Base-by-base conservation (phyloP, 2,329 filamentous ascomycete species). In the Byssothecium circinans region DNA sequence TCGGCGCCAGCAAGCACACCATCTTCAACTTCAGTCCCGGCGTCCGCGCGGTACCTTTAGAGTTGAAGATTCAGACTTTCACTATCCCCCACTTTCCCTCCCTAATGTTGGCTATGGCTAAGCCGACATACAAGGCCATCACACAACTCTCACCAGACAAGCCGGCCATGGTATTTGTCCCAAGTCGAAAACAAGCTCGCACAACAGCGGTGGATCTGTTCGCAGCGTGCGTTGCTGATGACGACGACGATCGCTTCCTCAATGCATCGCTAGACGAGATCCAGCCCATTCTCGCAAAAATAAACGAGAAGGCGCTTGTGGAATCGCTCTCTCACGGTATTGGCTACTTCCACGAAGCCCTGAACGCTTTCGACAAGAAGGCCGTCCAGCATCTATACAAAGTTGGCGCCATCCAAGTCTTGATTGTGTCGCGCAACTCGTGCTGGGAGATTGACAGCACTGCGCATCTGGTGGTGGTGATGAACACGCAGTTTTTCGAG, bases 21-120 rank as follows among this genome's bases (percentile, higher is more conserved):
- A 96, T 96, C 55, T 99, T 92, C 80, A 99, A 99, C 75, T 99
- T 99, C 76, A 96, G 90, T 61, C 94, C 94, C 2, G 87, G 92
- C 64, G 86, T 92, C 52, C 86, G 95, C 47, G 88, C 91, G 1
- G 84, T 96, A 15, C 91, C 92, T 18, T 77, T 99, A 25, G 92
- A 97, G 69, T 82, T 99, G 47, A 91, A 96, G 68, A 87, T 99
- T 39, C 94, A 99, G 72, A 92, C 91, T 1, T 99, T 94, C 75
- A 89, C 86, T 22, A 95, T 96, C 50, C 91, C 95, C 38, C 95
- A 99, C 68, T 96, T 96, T 75, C 95, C 94, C 3, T 97, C 94
- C 10, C 81, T 99, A 33, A 99, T 99, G 94, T 82, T 99, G 58
- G 91, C 94, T 12, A 99, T 99, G 94, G 90, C 91, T 14, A 92